Conservation (phyloP, 2,329 filamentous ascomycete species). For the Cladosporium oxysporum region DNA sequence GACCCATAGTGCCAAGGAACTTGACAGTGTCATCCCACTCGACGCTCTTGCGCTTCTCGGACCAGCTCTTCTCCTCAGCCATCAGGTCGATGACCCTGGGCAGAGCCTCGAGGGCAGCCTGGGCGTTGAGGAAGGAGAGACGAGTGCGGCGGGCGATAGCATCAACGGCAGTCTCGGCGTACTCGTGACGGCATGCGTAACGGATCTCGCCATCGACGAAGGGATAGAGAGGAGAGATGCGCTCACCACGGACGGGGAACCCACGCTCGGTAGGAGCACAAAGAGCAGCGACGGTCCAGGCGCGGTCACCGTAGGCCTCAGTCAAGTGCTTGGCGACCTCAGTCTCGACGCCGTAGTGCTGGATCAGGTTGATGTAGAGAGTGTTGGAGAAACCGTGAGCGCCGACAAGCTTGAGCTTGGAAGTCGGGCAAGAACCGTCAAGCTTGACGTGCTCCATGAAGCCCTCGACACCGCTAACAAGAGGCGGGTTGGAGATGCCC, state of each 20-base stretch:
- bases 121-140: constrained; percentile 86
- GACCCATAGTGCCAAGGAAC: constrained; percentile 63
- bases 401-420: constrained; percentile 77
- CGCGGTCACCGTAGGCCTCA: constrained; percentile 85
- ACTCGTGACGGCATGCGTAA: constrained; percentile 85
- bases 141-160: constrained; percentile 82
- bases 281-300: constrained; percentile 84
- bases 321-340: constrained; percentile 88
- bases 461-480: constrained; percentile 68
- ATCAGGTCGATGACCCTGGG: constrained; percentile 88
- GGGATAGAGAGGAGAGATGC: constrained; percentile 78
- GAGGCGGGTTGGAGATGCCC: constrained; percentile 57
- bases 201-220: constrained; percentile 91
- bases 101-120: constrained; percentile 83
- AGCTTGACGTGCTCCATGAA: constrained; percentile 71
- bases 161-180: constrained; percentile 87
- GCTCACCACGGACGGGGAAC: constrained; percentile 80
- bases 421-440: constrained; percentile 78
- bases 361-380: constrained; percentile 91
- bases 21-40: constrained; percentile 75
- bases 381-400: constrained; percentile 87
- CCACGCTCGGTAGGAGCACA: constrained; percentile 74
- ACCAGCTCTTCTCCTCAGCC: constrained; percentile 81
- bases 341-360: constrained; percentile 89
- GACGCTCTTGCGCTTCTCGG: constrained; percentile 66